Evolutionary conservation across 176 grass and related monocot species (phyloP), one percentile per base, ranked within the genome.

Genomic region (Ampelocalamus luodianensis): DNA sequence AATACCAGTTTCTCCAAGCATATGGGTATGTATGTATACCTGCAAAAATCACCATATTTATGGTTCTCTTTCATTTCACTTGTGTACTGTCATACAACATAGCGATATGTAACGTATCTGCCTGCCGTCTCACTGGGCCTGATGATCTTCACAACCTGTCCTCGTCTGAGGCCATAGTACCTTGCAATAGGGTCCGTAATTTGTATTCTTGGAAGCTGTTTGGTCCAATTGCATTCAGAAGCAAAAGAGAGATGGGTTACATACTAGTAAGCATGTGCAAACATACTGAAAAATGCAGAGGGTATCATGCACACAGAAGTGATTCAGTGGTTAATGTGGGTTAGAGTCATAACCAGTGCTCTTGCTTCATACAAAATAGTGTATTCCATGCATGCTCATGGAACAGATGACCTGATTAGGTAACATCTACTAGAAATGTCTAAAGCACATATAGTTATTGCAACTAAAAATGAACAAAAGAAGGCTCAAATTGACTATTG

Each of bases 21-120:
- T 42, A 69, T 75, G 80, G 60, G 29, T 53, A 12, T 82, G 73
- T 69, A 37, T 84, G n/a, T 76, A 42, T 66, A 58, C 17, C 79
- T 79, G 50, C 67, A 86, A 87, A 86, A 83, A 61, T 61, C 50
- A 46, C 73, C 73, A 72, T 59, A 39, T 79, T 26, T 79, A 51
- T 34, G n/a, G 80, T n/a, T 50, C 12, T 74, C 50, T 22, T 32
- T 71, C 37, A 60, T 17, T 75, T 34, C 40, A 5, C 29, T 46
- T 43, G 73, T 65, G 68, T 32, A 29, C 63, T 92, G 78, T 88
- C 72, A 94, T 66, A 97, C 94, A 45, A 92, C 89, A 60, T 91
- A 97, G 49, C 94, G 89, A 45, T 93, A 97, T 71, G 94, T 97
- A 50, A 97, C 91, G 27, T 97, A 97, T 97, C 94, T 89, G 79